These are phyloP conservation scores for Solanum piurae DNA, from an alignment of 257 asterid genomes.

Conservation along the genomic window DNA sequence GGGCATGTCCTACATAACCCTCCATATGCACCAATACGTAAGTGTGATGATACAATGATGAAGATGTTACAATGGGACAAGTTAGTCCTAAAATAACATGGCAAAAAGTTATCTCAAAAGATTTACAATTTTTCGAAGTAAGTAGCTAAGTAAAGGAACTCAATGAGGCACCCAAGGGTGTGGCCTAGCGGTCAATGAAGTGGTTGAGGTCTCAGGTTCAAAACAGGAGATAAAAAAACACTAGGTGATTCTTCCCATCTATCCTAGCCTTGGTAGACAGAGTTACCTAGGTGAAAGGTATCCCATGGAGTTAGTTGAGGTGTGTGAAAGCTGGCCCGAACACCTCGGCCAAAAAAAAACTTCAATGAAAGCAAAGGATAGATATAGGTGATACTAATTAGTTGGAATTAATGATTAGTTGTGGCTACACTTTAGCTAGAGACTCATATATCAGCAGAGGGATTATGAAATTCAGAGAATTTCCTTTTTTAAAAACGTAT, in stretches of 20 bases:
- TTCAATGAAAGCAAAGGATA: neutral
- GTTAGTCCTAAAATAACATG: neutral
- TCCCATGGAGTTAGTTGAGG: no score
- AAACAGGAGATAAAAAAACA: no score
- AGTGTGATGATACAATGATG: neutral
- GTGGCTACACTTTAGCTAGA: neutral
- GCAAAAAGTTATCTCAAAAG: neutral
- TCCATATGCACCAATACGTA: neutral
- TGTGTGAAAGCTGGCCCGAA: no score
- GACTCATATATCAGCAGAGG: neutral
- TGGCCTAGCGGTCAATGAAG: no score
- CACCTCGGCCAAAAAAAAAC: no score
- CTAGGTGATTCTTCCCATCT: no score
- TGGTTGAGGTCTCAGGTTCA: no score
- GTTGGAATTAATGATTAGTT: neutral
- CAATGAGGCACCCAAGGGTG: neutral
- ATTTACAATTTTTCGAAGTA: neutral
- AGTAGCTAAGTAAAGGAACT: neutral
- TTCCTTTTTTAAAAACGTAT: neutral
- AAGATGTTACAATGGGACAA: neutral
- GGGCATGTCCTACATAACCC: neutral
- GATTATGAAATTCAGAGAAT: neutral
- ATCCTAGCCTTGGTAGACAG: no score
- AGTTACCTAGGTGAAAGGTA: no score
- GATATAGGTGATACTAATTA: neutral